phyloP scores from a whole-genome alignment of 495 filamentous ascomycete species.

The Penicillium goetzii region DNA sequence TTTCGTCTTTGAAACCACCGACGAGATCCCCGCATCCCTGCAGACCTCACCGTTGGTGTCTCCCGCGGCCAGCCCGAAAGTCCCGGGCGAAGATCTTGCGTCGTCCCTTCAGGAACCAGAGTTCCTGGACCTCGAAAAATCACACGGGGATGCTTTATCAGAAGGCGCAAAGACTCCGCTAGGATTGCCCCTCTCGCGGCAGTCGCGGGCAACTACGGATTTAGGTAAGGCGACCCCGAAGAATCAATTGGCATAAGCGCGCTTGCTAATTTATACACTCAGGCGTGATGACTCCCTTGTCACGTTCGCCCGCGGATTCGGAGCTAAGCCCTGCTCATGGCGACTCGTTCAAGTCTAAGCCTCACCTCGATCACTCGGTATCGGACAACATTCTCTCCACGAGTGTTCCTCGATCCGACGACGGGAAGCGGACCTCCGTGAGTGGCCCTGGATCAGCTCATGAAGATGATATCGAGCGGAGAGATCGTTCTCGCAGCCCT shows the following conservation, averaged over 20 bases:
- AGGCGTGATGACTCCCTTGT: constrained; percentile 67
- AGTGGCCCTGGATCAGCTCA: constrained; percentile 3
- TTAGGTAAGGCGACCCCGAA: constrained; percentile 41
- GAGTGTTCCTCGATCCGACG: constrained; percentile 16
- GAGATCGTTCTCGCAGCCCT: constrained; percentile 66
- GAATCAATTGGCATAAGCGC: background rate
- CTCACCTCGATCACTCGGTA: constrained; percentile 53
- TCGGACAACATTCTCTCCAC: constrained; percentile 53
- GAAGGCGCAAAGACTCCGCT: constrained; percentile 34
- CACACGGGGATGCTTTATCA: constrained; percentile 26
- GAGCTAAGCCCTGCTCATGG: constrained; percentile 39
- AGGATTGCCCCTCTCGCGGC: constrained; percentile 43
- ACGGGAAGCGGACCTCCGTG: constrained; percentile 13
- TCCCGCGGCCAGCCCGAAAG: constrained; percentile 76
- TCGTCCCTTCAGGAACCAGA: constrained; percentile 78
- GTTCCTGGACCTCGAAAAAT: constrained; percentile 68
- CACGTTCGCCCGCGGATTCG: constrained; percentile 61
- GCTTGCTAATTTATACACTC: constrained; percentile 8
- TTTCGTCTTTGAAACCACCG: constrained; percentile 95
- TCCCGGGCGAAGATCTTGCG: constrained; percentile 56
- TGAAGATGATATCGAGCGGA: constrained; percentile 14
- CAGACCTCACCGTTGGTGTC: constrained; percentile 95
- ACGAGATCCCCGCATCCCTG: constrained; percentile 82
- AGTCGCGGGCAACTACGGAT: constrained; percentile 52
- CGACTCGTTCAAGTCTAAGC: constrained; percentile 34